Base-by-base conservation (phyloP, 305 asterid species). In the Fraxinus angustifolia region DNA sequence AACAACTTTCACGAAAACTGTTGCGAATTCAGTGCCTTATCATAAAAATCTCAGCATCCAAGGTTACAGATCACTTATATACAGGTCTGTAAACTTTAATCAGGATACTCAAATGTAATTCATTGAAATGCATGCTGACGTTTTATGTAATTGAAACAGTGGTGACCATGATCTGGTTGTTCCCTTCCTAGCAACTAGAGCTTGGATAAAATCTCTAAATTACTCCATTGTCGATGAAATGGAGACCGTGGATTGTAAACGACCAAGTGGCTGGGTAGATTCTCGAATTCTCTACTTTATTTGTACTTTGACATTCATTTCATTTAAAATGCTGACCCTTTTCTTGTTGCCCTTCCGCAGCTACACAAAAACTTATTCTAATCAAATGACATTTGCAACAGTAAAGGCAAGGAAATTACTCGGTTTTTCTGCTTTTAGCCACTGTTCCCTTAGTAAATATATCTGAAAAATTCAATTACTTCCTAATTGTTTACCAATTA, bases 31-130 rank as follows among this genome's bases (percentile, higher is more conserved):
- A 36, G 50, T 58, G 10, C 16, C 45, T 16, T 75, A 81, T 30
- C 83, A 81, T 6, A 19, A 0, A 75, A 62, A 75, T 30, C 83
- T n/a, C 16, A 81, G 75, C 33, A 0, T 60, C 48, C 65, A 74
- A 58, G 83, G 83, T 17, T 81, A 81, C 21, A 36, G 76, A 60
- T 81, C 83, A 28, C 83, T 81, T 81, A 30, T 81, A 40, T 81
- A 81, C 75, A 81, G 76, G 83, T 81, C 14, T 76, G 71, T 28
- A 28, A 67, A 67, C 17, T 26, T 11, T 28, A 28, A 67, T 67
- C 3, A 28, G 36, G 17, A 28, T 6, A 26, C 8, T 23, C 3
- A 23, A 28, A 26, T 3, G 12, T 3, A 67, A 11, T 26, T 58
- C 2, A 3, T 28, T 28, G 5, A 67, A 10, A 67, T 67, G 16